Evolutionary conservation across 23 red algal genomes (phyloP).

Genomic region (Chondrus crispus): DNA sequence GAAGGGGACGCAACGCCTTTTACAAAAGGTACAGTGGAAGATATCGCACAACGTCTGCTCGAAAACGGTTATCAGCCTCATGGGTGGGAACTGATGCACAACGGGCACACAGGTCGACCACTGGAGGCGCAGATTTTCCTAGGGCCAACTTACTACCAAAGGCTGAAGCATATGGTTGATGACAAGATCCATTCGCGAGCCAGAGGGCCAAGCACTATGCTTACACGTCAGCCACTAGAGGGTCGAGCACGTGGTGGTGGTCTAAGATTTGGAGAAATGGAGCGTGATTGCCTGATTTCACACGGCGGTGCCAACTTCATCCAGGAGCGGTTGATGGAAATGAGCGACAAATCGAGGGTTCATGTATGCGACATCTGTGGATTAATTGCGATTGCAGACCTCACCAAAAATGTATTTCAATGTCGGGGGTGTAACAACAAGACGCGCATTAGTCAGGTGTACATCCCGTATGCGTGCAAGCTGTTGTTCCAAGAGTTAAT

Average conservation of each 20-base stretch:
- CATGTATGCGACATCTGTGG: constrained; percentile 97
- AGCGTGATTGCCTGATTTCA: constrained; percentile 93
- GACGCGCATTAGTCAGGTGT: constrained; percentile 84
- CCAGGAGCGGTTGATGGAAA: constrained; percentile 96
- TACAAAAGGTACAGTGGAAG: constrained; percentile 85
- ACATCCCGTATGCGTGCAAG: constrained; percentile 98
- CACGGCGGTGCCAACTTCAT: constrained; percentile 91
- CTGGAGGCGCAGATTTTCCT: constrained; percentile 98
- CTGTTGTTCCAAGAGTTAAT: constrained; percentile 98
- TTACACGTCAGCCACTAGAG: constrained; percentile 95
- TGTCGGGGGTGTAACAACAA: constrained; percentile 95
- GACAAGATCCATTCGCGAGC: constrained; percentile 96
- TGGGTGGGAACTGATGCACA: constrained; percentile 98
- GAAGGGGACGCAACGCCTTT: constrained; percentile 98
- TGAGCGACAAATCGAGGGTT: constrained; percentile 81
- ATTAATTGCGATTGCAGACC: constrained; percentile 93
- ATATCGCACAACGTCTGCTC: constrained; percentile 68
- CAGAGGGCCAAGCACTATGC: constrained; percentile 83
- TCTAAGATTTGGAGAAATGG: constrained; percentile 99
- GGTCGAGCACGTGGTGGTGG: constrained; percentile 90
- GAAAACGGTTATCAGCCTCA: constrained; percentile 87
- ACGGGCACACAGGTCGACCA: constrained; percentile 92
- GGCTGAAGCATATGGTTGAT: constrained; percentile 97
- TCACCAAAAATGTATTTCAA: constrained; percentile 77
- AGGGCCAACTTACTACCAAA: constrained; percentile 97